Base-by-base conservation (phyloP, 129 eudicot genomes). In the Erigeron canadensis region DNA sequence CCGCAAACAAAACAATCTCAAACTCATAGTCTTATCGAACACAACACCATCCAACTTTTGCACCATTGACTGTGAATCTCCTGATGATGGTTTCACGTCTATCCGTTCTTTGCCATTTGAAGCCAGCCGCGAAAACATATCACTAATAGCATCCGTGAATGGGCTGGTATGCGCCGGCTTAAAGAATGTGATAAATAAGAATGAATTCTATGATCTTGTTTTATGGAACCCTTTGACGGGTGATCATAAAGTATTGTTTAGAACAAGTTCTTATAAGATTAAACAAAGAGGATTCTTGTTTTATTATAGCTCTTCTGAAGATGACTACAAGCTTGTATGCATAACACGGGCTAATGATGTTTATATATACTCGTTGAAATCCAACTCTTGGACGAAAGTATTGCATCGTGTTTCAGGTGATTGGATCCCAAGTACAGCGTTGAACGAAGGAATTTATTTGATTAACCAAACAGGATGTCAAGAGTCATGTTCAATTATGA, bases 271-370 rank as follows among this genome's bases (percentile, higher is more conserved):
- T 43, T 61, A n/a, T 28, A 1, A 15, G 11, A 12, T 2, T 13
- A 0, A 0, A 0, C 12, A 16, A 11, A 16, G 13, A n/a, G 55
- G 37, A 45, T 62, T 11, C 13, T 43, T 7, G 19, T 39, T 73
- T 38, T 73, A 62, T 73, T 73, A 73, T 21, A 34, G 4, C 13
- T 28, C 59, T 34, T 61, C 6, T 10, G 62, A 73, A 4, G 62
- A 73, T 42, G 77, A 62, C 70, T 73, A 73, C 62, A 73, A 34
- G 61, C 48, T 73, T 73, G 8, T 73, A 28, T 6, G 15, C 11
- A 50, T 73, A 73, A 37, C 62, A 6, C 0, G 4, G 42, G 3
- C 9, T 41, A 2, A 28, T 6, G 0, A 13, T n/a, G 48, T 5
- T 34, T 46, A 47, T 39, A 62, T 62, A 61, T 73, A 73, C 48